Evolutionary conservation across 208 protist species (phyloP).

Genomic region (Kentomonas sorsogonicus): DNA sequence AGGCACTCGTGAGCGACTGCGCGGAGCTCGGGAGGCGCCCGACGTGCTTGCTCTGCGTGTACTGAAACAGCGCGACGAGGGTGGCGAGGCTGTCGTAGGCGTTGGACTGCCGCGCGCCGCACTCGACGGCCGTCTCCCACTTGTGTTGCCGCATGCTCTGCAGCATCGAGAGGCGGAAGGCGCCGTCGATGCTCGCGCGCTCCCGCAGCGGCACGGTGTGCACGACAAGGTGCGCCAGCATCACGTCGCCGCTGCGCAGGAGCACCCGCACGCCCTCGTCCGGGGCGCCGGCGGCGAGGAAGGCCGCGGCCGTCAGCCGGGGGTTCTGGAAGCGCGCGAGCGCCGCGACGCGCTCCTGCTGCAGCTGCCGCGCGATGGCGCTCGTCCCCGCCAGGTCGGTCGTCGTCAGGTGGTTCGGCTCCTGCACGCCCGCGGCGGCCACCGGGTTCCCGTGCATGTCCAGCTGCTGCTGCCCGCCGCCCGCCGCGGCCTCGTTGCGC

Average conservation of each 20-base stretch:
- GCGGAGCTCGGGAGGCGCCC: slow-evolving; percentile 14
- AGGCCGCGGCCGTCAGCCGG: slow-evolving; percentile 56
- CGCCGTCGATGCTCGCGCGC: slow-evolving; percentile 70
- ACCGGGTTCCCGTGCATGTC: not conserved
- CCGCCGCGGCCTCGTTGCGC: slow-evolving; percentile 20
- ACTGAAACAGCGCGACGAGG: slow-evolving; percentile 69
- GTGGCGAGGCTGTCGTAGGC: slow-evolving; percentile 68
- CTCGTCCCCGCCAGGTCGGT: slow-evolving; percentile 51
- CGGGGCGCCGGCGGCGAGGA: slow-evolving; percentile 50
- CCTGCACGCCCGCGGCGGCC: slow-evolving; percentile 3
- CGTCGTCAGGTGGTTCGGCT: slow-evolving; percentile 52
- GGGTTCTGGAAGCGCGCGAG: slow-evolving; percentile 44
- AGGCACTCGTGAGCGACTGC: slow-evolving; percentile 34
- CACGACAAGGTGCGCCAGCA: slow-evolving; percentile 65
- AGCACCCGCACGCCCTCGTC: slow-evolving; percentile 69
- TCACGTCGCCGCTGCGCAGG: slow-evolving; percentile 50
- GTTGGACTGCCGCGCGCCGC: slow-evolving; percentile 67
- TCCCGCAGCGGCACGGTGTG: slow-evolving; percentile 78
- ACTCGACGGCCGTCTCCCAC: slow-evolving; percentile 75
- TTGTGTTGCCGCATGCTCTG: slow-evolving; percentile 52
- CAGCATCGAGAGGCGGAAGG: slow-evolving; percentile 71
- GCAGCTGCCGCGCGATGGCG: slow-evolving; percentile 27
- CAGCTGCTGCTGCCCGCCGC: slow-evolving; percentile 9
- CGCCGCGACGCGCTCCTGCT: slow-evolving; percentile 26
- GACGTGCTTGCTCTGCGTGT: slow-evolving; percentile 43